Evolutionary conservation across 176 grass and related monocot genomes (phyloP).

Genomic region (Oryza nivara): DNA sequence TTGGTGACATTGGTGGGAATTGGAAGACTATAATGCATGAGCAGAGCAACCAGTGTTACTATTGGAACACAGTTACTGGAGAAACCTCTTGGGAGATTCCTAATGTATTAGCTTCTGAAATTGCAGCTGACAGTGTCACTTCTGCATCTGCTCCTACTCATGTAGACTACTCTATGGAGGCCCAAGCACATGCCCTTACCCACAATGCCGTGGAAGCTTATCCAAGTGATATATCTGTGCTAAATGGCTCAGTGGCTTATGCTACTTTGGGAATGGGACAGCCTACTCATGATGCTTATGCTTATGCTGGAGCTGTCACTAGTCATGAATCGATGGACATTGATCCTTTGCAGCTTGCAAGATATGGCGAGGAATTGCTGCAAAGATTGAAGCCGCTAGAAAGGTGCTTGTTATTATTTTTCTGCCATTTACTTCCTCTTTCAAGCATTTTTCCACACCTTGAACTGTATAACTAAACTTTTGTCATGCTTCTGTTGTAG

Average conservation of each 20-base stretch:
- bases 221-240: constrained; percentile 45
- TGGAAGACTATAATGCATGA: constrained; percentile 94
- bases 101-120: constrained; percentile 42
- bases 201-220: constrained; percentile 50
- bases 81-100: constrained; percentile 98
- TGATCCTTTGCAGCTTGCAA: constrained; percentile 78
- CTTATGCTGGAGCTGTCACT: constrained; percentile 34
- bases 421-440: constrained; percentile 33
- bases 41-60: constrained; percentile 89
- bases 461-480: constrained; percentile 23
- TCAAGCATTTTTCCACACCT: constrained; percentile 28
- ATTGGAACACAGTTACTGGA: constrained; percentile 95
- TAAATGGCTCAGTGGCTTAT: constrained; percentile 46
- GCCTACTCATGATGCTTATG: constrained; percentile 55
- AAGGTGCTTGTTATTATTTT: constrained; percentile 55
- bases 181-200: constrained; percentile 42
- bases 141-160: constrained; percentile 39
- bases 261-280: constrained; percentile 46
- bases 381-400: constrained; percentile 71
- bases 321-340: constrained; percentile 56
- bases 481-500: constrained; percentile 30
- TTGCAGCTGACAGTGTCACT: constrained; percentile 39
- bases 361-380: constrained; percentile 77
- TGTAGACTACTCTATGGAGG: constrained; percentile 45
- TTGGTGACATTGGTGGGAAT: constrained; percentile 71